Conservation (phyloP, 371 early-diverging fungal genomes). For the Mucor irregularis region DNA sequence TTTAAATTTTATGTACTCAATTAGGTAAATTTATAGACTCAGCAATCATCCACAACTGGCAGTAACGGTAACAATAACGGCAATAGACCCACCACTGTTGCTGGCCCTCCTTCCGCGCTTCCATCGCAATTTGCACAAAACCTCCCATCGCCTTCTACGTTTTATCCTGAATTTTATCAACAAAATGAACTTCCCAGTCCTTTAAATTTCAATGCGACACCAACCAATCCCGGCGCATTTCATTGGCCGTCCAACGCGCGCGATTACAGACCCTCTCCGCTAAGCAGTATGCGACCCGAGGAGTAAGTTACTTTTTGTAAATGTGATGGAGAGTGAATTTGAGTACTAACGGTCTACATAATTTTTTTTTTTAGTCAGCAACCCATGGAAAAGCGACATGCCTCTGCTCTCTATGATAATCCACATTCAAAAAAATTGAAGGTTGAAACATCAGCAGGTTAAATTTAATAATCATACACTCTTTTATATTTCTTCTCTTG, state of each 20-base stretch:
- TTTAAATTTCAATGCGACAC: slow-evolving; percentile 60
- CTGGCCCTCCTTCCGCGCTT: slow-evolving; percentile 5
- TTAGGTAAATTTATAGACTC: no score
- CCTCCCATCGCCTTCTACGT: slow-evolving; percentile 74
- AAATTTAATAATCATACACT: not conserved
- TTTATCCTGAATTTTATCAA: slow-evolving; percentile 76
- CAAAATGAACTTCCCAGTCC: slow-evolving; percentile 66
- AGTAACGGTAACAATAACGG: not conserved
- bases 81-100: not conserved
- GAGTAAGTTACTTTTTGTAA: slow-evolving; percentile 1
- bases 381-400: slow-evolving; percentile 1
- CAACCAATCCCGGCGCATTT: slow-evolving; percentile 55
- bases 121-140: slow-evolving; percentile 74
- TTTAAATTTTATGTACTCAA: no score
- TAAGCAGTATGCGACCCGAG: slow-evolving; percentile 15
- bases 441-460: slow-evolving; percentile 6
- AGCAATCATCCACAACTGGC: not conserved
- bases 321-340: not conserved
- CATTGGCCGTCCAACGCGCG: slow-evolving; percentile 58
- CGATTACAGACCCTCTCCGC: slow-evolving; percentile 29
- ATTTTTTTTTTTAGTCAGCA: not conserved
- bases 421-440: slow-evolving; percentile 10
- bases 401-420: slow-evolving; percentile 2
- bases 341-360: not conserved
- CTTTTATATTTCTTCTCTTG: not conserved